Percentiles rank a stretch among this genome's conserved stretches.
phyloP scores from a whole-genome alignment of 2,329 filamentous ascomycete genomes.

The Calonectria ilicicola region DNA sequence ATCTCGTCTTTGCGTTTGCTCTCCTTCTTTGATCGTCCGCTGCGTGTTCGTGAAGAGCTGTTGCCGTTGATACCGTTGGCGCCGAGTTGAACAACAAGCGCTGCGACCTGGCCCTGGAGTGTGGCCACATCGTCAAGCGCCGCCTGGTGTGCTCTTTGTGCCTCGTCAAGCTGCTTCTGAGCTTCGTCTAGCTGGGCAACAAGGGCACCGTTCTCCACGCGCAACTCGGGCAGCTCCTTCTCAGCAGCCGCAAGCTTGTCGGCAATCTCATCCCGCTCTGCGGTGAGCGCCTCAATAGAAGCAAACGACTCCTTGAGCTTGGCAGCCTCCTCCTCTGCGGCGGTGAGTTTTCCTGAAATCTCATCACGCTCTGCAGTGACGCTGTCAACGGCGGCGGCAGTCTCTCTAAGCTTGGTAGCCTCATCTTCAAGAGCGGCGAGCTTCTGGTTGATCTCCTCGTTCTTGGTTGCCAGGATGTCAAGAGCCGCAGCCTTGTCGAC shows the following conservation, averaged over 20 bases:
- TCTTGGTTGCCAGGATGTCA: conserved; percentile 26
- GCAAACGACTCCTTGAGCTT: conserved; percentile 33
- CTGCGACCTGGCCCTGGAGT: conserved; percentile 35
- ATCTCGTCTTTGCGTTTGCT: conserved; percentile 41
- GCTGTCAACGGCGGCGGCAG: conserved; percentile 5
- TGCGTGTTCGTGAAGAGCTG: conserved; percentile 24
- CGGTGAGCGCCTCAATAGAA: conserved; percentile 1
- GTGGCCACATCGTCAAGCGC: conserved; percentile 33
- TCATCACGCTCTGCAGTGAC: conserved; percentile 20
- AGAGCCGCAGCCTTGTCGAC: conserved; percentile 32
- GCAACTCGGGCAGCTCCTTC: conserved; percentile 33
- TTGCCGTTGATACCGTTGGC: background rate
- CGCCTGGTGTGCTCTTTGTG: conserved; percentile 37
- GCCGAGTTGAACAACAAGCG: conserved; percentile 36
- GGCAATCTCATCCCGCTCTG: conserved; percentile 39
- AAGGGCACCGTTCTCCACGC: conserved; percentile 41
- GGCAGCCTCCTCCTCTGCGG: conserved; percentile 24
- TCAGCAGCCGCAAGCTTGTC: conserved; percentile 39
- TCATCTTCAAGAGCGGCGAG: conserved; percentile 30
- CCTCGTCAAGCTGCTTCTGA: conserved; percentile 31
- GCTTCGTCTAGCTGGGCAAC: conserved; percentile 34
- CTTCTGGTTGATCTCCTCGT: conserved; percentile 34
- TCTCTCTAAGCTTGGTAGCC: conserved; percentile 22
- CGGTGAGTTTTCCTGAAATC: conserved; percentile 18
- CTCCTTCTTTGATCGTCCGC: conserved; percentile 38